Percentiles rank a stretch among this genome's conserved stretches.
These are phyloP conservation scores for Onygenales sp. DNA, from an alignment of 2,329 filamentous ascomycete genomes.

Conservation along the genomic window DNA sequence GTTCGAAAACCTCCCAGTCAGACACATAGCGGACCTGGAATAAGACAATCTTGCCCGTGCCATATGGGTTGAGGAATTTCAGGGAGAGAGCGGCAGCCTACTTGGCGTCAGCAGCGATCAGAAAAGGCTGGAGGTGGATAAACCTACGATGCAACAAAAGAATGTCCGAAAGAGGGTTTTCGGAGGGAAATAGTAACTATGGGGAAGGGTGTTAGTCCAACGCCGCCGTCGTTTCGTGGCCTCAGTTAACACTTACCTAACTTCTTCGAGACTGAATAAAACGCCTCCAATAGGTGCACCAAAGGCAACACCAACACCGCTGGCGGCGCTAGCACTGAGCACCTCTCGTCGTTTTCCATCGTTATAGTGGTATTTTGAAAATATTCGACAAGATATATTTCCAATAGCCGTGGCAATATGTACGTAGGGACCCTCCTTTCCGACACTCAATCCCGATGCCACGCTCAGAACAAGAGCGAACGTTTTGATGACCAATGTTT, in stretches of 20 bases:
- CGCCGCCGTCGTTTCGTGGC: neutral
- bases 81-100: constrained; percentile 68
- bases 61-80: constrained; percentile 93
- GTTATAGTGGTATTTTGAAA: constrained; percentile 85
- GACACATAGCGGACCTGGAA: constrained; percentile 86
- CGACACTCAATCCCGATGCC: constrained; percentile 82
- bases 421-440: constrained; percentile 95
- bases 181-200: constrained; percentile 86
- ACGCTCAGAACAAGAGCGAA: constrained; percentile 77
- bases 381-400: constrained; percentile 90
- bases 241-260: constrained; percentile 39
- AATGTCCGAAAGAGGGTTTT: constrained; percentile 97
- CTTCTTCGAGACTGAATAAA: constrained; percentile 89
- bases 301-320: constrained; percentile 88
- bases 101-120: neutral
- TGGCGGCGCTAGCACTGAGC: constrained; percentile 81
- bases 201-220: neutral
- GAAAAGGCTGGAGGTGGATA: neutral
- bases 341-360: constrained; percentile 91
- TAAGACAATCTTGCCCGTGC: constrained; percentile 90
- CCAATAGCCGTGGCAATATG: constrained; percentile 93
- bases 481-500: constrained; percentile 79
- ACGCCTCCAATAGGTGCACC: constrained; percentile 90
- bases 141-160: constrained; percentile 81
- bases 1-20: constrained; percentile 92